Conservation (phyloP, 2,329 filamentous ascomycete species). For the Cladosporium phlei region DNA sequence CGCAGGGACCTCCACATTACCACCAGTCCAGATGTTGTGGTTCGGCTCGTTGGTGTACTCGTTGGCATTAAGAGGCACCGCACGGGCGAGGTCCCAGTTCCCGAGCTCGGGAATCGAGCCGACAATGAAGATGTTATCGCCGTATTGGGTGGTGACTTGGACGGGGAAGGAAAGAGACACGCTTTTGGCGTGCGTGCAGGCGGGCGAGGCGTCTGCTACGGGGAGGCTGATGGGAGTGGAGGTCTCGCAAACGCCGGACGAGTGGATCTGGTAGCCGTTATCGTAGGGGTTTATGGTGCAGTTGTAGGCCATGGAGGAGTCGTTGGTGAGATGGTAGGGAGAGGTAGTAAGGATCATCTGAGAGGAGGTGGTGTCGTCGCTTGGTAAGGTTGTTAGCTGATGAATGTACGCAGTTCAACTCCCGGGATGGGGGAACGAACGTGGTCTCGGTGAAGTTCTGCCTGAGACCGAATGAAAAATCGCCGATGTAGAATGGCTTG, state of each 20-base stretch:
- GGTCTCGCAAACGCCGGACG: slow-evolving; percentile 24
- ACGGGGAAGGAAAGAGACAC: slow-evolving; percentile 4
- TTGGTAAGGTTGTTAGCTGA: neutral
- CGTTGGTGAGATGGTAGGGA: slow-evolving; percentile 16
- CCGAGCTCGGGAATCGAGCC: slow-evolving; percentile 58
- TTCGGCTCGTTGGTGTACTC: slow-evolving; percentile 50
- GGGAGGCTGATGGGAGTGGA: slow-evolving; percentile 10
- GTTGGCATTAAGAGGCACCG: slow-evolving; percentile 53
- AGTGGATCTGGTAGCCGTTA: slow-evolving; percentile 19
- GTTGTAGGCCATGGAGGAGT: slow-evolving; percentile 15
- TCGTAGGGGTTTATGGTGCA: slow-evolving; percentile 22
- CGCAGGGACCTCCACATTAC: slow-evolving; percentile 48
- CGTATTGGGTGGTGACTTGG: slow-evolving; percentile 44
- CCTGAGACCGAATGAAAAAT: slow-evolving; percentile 23
- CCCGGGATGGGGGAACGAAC: slow-evolving; percentile 7
- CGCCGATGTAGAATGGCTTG: slow-evolving; percentile 25
- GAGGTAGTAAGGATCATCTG: slow-evolving; percentile 2
- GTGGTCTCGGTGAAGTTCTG: slow-evolving; percentile 20
- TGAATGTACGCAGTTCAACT: no score
- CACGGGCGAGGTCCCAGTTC: slow-evolving; percentile 51
- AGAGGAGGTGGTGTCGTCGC: neutral
- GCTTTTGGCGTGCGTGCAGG: slow-evolving; percentile 21
- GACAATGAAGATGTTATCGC: slow-evolving; percentile 62
- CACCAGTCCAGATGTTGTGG: slow-evolving; percentile 56
- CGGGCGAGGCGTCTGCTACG: neutral